These are phyloP conservation scores for Vaccinium corymbosum DNA, from an alignment of 148 eudicot genomes.

Conservation along the genomic window DNA sequence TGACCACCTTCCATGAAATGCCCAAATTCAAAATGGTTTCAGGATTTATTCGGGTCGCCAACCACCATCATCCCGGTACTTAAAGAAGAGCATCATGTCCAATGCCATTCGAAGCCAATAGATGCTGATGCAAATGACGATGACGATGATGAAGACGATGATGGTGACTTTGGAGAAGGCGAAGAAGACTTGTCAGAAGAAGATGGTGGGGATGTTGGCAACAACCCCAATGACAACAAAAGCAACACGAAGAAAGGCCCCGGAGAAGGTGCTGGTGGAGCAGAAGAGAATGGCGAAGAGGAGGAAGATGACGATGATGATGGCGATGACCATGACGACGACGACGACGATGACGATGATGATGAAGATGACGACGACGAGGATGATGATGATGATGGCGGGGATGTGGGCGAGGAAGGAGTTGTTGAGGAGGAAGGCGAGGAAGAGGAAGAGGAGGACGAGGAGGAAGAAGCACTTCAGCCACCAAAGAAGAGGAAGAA, in stretches of 20 bases:
- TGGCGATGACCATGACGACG: conserved; percentile 13
- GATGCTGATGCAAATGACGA: conserved; percentile 26
- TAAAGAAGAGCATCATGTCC: conserved; percentile 15
- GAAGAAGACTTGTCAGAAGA: conserved; percentile 25
- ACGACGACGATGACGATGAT: conserved; percentile 13
- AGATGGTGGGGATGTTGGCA: conserved; percentile 18
- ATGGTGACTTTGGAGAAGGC: conserved; percentile 18
- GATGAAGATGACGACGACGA: conserved; percentile 13
- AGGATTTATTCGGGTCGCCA: conserved; percentile 8
- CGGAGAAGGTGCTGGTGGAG: conserved; percentile 18
- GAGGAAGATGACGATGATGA: conserved; percentile 23
- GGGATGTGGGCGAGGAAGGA: conserved; percentile 14
- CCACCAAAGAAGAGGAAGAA: conserved; percentile 42
- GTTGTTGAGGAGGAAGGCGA: conserved; percentile 23
- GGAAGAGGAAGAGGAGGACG: conserved; percentile 29
- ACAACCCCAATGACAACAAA: conserved; percentile 17
- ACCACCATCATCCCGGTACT: background rate
- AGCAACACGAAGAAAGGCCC: conserved; percentile 22
- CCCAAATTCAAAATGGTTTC: conserved; percentile 15
- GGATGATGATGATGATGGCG: conserved; percentile 8
- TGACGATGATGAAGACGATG: conserved; percentile 22
- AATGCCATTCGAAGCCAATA: conserved; percentile 18
- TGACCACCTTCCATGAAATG: background rate
- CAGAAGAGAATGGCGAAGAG: conserved; percentile 29
- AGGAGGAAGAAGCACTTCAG: conserved; percentile 32